A percentile compares a stretch with the other conserved stretches of the same genome.
These are phyloP conservation scores for Penicillium corylophilum DNA, from an alignment of 2,329 filamentous ascomycete species.

Conservation along the genomic window DNA sequence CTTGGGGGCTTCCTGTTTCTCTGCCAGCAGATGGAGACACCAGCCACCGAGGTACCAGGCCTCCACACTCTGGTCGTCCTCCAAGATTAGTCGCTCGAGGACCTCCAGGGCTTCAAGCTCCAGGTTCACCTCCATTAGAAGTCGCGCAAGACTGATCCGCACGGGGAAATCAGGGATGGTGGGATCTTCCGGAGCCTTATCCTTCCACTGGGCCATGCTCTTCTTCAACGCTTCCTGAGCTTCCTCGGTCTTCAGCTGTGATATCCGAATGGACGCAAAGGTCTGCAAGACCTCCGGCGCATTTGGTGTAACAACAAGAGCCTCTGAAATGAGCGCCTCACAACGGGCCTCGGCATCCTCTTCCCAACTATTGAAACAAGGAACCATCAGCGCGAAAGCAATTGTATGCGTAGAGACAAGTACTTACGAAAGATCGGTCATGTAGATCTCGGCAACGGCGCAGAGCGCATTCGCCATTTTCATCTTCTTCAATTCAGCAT, in stretches of 20 bases:
- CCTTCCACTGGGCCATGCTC: constrained; percentile 81
- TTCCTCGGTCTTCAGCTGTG: constrained; percentile 75
- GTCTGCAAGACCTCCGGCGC: constrained; percentile 92
- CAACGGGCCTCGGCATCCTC: constrained; percentile 85
- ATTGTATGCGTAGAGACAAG: not conserved
- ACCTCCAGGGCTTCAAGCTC: constrained; percentile 82
- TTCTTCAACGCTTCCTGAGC: constrained; percentile 73
- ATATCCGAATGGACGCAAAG: constrained; percentile 88
- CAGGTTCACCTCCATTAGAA: constrained; percentile 88
- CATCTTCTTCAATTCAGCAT: constrained; percentile 68
- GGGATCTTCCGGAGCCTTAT: constrained; percentile 68
- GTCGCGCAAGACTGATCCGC: constrained; percentile 75
- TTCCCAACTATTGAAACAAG: constrained; percentile 59
- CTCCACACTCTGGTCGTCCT: constrained; percentile 93
- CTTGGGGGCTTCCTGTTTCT: constrained; percentile 45
- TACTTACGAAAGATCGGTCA: constrained; percentile 87
- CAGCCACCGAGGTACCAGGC: constrained; percentile 97
- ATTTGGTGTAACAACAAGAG: constrained; percentile 76
- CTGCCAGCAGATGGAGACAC: constrained; percentile 72
- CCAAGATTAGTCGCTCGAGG: constrained; percentile 75
- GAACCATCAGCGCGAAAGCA: constrained; percentile 10
- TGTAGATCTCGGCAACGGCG: constrained; percentile 93
- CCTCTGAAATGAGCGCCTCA: constrained; percentile 86
- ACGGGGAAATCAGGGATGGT: constrained; percentile 81
- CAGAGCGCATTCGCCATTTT: constrained; percentile 91